These are phyloP conservation scores for Colletotrichum cordylinicola DNA, from an alignment of 2,329 filamentous ascomycete genomes.

Conservation along the genomic window DNA sequence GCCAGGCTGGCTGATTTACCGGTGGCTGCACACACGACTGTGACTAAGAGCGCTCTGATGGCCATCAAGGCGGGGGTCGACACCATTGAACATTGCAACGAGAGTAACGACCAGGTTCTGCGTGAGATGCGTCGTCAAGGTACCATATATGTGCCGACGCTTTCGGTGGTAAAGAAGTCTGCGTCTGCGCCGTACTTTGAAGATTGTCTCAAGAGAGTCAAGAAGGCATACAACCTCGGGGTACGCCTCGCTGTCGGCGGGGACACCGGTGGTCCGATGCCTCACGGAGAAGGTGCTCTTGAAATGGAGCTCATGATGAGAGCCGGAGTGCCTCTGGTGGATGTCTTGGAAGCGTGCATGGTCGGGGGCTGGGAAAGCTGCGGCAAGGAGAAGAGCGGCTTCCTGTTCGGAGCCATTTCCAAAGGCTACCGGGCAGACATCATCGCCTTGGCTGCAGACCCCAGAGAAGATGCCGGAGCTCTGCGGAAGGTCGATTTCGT, in stretches of 20 bases:
- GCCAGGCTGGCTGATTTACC: slow-evolving; percentile 45
- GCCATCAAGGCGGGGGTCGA: slow-evolving; percentile 52
- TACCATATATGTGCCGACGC: slow-evolving; percentile 58
- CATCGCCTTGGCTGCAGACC: slow-evolving; percentile 52
- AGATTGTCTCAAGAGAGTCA: slow-evolving; percentile 40
- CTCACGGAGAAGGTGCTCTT: slow-evolving; percentile 57
- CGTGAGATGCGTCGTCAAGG: slow-evolving; percentile 47
- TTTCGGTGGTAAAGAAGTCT: slow-evolving; percentile 39
- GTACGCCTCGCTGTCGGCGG: slow-evolving; percentile 58
- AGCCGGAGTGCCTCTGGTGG: slow-evolving; percentile 53
- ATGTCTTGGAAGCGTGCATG: slow-evolving; percentile 55
- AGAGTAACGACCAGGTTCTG: slow-evolving; percentile 44
- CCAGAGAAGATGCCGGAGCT: slow-evolving; percentile 41
- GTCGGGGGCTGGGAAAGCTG: slow-evolving; percentile 62
- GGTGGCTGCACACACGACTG: slow-evolving; percentile 48
- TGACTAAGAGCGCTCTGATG: slow-evolving; percentile 47
- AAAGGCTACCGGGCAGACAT: slow-evolving; percentile 56
- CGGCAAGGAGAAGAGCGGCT: slow-evolving; percentile 55
- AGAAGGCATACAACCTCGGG: slow-evolving; percentile 49
- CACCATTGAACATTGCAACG: slow-evolving; percentile 52
- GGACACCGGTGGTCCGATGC: slow-evolving; percentile 59
- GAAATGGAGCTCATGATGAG: slow-evolving; percentile 61
- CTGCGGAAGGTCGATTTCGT: slow-evolving; percentile 57
- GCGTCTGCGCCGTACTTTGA: neutral
- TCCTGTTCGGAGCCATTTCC: slow-evolving; percentile 57